Evolutionary conservation across 2,329 filamentous ascomycete genomes (phyloP).

Genomic region (Diplodia corticola): DNA sequence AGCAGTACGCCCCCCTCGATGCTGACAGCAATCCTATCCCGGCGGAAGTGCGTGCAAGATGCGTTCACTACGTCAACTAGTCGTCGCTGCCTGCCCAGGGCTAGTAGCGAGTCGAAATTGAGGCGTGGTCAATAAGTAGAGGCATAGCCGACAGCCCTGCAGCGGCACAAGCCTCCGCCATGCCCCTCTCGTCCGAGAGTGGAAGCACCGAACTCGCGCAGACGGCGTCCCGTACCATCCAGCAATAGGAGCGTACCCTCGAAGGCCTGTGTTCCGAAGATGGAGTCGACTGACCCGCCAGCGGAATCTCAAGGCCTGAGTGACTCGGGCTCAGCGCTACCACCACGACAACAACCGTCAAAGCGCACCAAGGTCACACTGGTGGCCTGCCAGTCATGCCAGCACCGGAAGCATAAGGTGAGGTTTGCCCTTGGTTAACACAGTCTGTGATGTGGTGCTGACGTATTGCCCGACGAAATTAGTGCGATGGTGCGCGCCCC

Average conservation of each 20-base stretch:
- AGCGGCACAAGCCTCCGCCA: not conserved
- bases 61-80: not conserved
- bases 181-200: not conserved
- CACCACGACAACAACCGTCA: not conserved
- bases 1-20: not conserved
- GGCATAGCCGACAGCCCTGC: not conserved
- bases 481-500: slow-evolving; percentile 26
- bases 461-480: not conserved
- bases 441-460: not conserved
- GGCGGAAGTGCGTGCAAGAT: not conserved
- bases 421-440: slow-evolving; percentile 23
- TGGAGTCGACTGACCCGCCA: not conserved
- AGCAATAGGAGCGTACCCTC: not conserved
- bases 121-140: not conserved
- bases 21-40: not conserved
- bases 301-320: not conserved
- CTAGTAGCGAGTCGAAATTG: not conserved
- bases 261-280: not conserved
- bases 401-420: slow-evolving; percentile 25
- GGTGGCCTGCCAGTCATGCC: slow-evolving; percentile 24
- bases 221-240: not conserved
- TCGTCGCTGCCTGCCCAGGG: not conserved
- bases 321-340: not conserved
- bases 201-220: not conserved
- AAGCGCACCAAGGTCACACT: slow-evolving; percentile 22